These are phyloP conservation scores for Taphrina wiesneri DNA, from an alignment of 1,139 yeast species.

Conservation along the genomic window DNA sequence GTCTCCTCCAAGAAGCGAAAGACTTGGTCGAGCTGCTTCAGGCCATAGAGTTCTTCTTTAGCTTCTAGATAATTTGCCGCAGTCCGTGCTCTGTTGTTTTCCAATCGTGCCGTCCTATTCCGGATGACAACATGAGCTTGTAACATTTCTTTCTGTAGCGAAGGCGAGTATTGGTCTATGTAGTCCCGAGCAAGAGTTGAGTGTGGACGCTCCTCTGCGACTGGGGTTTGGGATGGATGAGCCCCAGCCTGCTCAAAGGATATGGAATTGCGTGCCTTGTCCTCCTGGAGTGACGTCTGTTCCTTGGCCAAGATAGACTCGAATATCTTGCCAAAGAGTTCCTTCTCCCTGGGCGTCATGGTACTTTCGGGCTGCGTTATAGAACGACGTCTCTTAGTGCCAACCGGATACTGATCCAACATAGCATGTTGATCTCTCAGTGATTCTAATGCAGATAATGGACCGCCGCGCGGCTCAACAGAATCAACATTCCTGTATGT, in stretches of 20 bases:
- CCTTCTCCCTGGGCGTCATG: conserved; percentile 27
- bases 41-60: conserved; percentile 34
- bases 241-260: not conserved
- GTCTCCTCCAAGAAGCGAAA: conserved; percentile 36
- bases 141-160: conserved; percentile 30
- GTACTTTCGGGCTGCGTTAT: not conserved
- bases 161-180: conserved; percentile 34
- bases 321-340: conserved; percentile 29
- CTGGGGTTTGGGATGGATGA: not conserved
- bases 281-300: not conserved
- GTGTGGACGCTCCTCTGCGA: not conserved
- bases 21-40: conserved; percentile 34
- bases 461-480: not conserved
- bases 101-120: conserved; percentile 23
- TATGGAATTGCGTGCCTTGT: not conserved
- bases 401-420: not conserved
- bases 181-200: not conserved
- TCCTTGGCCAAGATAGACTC: conserved; percentile 15
- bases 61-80: conserved; percentile 22
- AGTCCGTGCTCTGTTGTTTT: conserved; percentile 29
- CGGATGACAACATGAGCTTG: conserved; percentile 19
- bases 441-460: not conserved
- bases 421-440: not conserved
- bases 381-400: not conserved
- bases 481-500: not conserved